Conservation (phyloP, 495 filamentous ascomycete genomes). For the Polyplosphaeria fusca region DNA sequence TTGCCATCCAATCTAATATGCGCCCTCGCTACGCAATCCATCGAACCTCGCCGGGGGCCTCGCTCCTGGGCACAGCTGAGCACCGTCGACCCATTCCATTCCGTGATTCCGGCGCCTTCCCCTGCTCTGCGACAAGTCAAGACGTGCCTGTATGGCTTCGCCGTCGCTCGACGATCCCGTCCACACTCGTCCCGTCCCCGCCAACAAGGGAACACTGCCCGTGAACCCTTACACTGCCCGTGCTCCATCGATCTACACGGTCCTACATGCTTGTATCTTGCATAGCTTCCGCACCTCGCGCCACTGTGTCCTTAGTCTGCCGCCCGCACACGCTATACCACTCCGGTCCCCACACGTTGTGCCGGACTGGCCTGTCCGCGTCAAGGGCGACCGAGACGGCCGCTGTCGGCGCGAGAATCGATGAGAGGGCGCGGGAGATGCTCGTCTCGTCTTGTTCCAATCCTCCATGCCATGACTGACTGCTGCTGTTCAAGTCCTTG, state of each 20-base stretch:
- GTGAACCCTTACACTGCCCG: constrained; percentile 21
- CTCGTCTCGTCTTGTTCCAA: too few species aligned
- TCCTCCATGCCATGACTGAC: too few species aligned
- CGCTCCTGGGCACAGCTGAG: constrained; percentile 8
- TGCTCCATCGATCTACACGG: constrained; percentile 31
- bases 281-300: constrained; percentile 32
- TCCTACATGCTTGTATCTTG: constrained; percentile 30
- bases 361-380: too few species aligned
- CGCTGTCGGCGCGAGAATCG: too few species aligned
- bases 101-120: constrained; percentile 17
- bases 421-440: too few species aligned
- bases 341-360: too few species aligned
- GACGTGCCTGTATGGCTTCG: neutral
- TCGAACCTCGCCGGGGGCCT: neutral
- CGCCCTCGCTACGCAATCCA: constrained; percentile 3
- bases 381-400: too few species aligned
- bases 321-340: constrained; percentile 32
- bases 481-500: too few species aligned
- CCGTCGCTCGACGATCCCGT: constrained; percentile 28
- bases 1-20: constrained; percentile 18
- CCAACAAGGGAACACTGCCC: constrained; percentile 26
- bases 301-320: constrained; percentile 25
- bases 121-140: constrained; percentile 4
- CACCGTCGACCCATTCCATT: constrained; percentile 11
- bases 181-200: constrained; percentile 22